Evolutionary conservation across 345 rosid genomes (phyloP).

Genomic region (Gossypium anomalum): DNA sequence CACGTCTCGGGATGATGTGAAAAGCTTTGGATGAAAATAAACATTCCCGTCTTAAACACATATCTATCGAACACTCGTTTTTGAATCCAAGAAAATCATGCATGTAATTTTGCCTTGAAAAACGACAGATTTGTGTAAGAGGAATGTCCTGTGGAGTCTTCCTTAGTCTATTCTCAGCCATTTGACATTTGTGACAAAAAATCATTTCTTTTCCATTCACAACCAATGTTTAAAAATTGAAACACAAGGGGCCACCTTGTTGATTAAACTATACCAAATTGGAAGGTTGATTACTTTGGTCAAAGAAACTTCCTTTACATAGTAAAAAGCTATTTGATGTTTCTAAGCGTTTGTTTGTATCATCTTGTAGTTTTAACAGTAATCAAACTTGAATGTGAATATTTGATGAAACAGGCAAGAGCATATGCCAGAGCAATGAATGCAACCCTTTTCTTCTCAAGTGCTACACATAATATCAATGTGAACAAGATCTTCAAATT

Average conservation of each 20-base stretch:
- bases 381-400: not conserved
- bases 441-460: slow-evolving; percentile 89
- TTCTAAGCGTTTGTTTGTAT: not conserved
- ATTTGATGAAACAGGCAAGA: slow-evolving; percentile 56
- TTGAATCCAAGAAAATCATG: not conserved
- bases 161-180: slow-evolving; percentile 18
- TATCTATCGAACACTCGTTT: not conserved
- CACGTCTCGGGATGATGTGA: too few species aligned
- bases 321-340: not conserved
- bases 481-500: slow-evolving; percentile 98
- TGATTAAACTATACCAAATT: slow-evolving; percentile 15
- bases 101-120: not conserved
- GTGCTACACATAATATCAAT: slow-evolving; percentile 90
- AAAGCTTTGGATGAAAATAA: not conserved
- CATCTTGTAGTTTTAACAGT: not conserved
- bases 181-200: slow-evolving; percentile 21
- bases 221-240: slow-evolving; percentile 20
- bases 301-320: slow-evolving; percentile 4
- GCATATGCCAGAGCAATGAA: slow-evolving; percentile 93
- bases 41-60: not conserved
- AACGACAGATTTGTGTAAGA: not conserved
- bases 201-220: not conserved
- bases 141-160: slow-evolving; percentile 13
- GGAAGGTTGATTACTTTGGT: not conserved
- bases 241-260: slow-evolving; percentile 25